Base-by-base conservation (phyloP, 2,329 filamentous ascomycete genomes). In the Xylariaceae sp. region DNA sequence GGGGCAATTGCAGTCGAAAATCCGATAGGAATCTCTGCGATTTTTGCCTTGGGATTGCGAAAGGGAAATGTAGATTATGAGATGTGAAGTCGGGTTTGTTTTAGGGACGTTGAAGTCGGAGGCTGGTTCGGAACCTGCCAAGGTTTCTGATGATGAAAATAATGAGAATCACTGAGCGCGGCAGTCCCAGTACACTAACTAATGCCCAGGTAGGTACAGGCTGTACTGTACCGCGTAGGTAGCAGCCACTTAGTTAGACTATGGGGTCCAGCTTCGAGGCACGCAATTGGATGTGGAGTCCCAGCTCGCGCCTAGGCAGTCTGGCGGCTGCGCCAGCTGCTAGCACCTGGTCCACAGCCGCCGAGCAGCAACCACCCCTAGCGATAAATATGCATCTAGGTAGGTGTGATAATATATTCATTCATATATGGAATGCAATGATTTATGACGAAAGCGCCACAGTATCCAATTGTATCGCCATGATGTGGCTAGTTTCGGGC, bases 401-500 rank as follows among this genome's bases (percentile, higher is more conserved):
- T 19, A 19, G 19, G 19, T 19, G 19, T 19, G 19, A 19, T 2
- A 19, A 19, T 19, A 19, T 19, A 19, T 19, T 19, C 19, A 19
- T 19, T 19, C 19, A 19, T 19, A 19, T 19, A 19, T 19, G 19
- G 19, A 19, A 19, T 19, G 19, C 19, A 19, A 19, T 2, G 19
- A 19, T 19, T 19, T 19, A 19, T 19, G 19, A 19, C 19, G 19
- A 19, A 19, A 19, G 19, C 19, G 19, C 19, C 19, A 19, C 19
- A 19, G 19, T 19, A 19, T 19, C 19, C 19, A 19, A 19, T 19
- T 19, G 2, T 44, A 40, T 34, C 29, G 55, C 55, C 55, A 56
- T 41, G 34, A 26, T 55, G 61, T 64, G 60, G 63, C 60, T 60
- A 39, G 41, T 60, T 48, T 37, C 19, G 19, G 19, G 5, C 4